phyloP scores from a whole-genome alignment of 306 rosid genomes.

The Rosa persica region DNA sequence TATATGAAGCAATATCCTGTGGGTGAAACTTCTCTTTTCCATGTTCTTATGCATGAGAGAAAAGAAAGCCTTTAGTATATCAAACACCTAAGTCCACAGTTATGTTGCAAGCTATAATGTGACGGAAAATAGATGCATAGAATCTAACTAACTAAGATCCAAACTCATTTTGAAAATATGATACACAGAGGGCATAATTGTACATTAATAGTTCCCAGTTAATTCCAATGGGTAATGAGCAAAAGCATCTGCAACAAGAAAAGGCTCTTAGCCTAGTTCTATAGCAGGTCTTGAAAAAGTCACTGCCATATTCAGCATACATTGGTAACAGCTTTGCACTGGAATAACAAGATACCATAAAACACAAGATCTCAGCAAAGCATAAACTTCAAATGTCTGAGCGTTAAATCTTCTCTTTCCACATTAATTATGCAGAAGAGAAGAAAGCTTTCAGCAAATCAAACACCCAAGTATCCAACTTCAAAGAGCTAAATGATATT shows the following conservation, averaged over 20 bases:
- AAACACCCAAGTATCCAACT: not conserved
- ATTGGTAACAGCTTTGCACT: not conserved
- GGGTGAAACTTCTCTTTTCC: not conserved
- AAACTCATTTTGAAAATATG: not conserved
- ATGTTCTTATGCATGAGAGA: not conserved
- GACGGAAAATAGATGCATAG: constrained; percentile 5
- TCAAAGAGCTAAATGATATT: not conserved
- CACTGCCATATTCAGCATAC: not conserved
- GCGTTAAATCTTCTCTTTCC: not conserved
- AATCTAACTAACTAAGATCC: not conserved
- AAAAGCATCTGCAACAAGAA: not conserved
- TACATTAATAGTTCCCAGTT: not conserved
- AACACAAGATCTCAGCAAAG: not conserved
- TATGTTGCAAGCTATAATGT: not conserved
- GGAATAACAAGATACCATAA: not conserved
- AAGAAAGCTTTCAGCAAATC: not conserved
- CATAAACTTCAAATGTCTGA: not conserved
- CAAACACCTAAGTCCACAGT: not conserved
- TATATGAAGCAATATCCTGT: not conserved
- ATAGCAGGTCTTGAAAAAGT: not conserved
- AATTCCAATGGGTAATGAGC: no score
- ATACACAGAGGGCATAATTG: not conserved
- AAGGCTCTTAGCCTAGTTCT: not conserved
- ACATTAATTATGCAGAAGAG: not conserved
- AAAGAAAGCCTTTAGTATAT: not conserved